phyloP scores from a whole-genome alignment of 495 filamentous ascomycete genomes.

The Talaromyces stipitatus region DNA sequence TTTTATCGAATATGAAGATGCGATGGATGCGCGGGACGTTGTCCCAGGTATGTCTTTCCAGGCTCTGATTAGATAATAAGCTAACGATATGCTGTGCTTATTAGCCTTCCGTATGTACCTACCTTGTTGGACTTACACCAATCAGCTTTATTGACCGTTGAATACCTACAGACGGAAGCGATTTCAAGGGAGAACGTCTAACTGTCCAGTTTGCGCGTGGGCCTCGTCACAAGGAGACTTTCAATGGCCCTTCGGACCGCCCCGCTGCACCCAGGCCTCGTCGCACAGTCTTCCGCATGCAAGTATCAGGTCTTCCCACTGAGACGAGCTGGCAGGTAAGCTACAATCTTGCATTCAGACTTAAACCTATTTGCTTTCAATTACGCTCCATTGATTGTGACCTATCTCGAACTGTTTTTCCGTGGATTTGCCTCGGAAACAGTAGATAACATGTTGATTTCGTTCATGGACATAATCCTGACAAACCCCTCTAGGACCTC shows the following conservation, averaged over 20 bases:
- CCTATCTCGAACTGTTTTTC: slow-evolving; percentile 11
- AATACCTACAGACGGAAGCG: slow-evolving; percentile 70
- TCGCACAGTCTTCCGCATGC: slow-evolving; percentile 92
- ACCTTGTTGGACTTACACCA: slow-evolving; percentile 2
- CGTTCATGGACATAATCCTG: not conserved
- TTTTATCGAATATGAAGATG: slow-evolving; percentile 98
- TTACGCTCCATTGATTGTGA: not conserved
- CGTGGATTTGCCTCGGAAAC: too few species aligned
- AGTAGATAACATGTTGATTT: not conserved
- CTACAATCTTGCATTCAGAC: slow-evolving; percentile 45
- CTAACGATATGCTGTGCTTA: not conserved
- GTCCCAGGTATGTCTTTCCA: slow-evolving; percentile 65
- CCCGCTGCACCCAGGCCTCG: slow-evolving; percentile 75
- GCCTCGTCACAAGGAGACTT: slow-evolving; percentile 76
- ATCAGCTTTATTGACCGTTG: slow-evolving; percentile 11
- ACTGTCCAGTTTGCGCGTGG: slow-evolving; percentile 98
- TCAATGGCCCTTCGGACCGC: slow-evolving; percentile 60
- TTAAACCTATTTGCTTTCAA: slow-evolving; percentile 16
- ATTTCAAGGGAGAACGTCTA: slow-evolving; percentile 94
- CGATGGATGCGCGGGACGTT: slow-evolving; percentile 93
- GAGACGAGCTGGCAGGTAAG: slow-evolving; percentile 99
- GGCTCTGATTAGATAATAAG: not conserved
- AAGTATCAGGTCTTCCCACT: slow-evolving; percentile 89
- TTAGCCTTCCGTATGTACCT: slow-evolving; percentile 48
- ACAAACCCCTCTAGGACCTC: slow-evolving; percentile 62